phyloP scores from a whole-genome alignment of 2,329 filamentous ascomycete species.

The Epichloe hybrida region DNA sequence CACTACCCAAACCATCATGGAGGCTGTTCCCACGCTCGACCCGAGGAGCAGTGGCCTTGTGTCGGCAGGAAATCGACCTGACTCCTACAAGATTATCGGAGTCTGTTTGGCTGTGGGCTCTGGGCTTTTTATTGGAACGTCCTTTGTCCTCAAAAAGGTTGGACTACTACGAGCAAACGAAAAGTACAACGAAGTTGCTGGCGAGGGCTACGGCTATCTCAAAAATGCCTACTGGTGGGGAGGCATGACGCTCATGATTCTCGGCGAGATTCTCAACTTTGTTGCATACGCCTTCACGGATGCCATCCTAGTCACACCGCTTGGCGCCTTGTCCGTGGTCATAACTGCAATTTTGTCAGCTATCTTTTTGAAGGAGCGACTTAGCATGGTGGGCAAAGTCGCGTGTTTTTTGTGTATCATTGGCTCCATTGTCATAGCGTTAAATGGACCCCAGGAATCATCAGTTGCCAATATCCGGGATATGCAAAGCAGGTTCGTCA shows the following conservation, averaged over 20 bases:
- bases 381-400: constrained; percentile 93
- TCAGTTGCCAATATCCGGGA: constrained; percentile 80
- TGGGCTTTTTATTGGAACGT: constrained; percentile 83
- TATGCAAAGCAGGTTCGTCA: constrained; percentile 78
- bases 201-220: constrained; percentile 93
- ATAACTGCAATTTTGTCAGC: constrained; percentile 82
- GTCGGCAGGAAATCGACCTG: neutral
- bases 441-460: constrained; percentile 81
- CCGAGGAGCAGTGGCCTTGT: neutral
- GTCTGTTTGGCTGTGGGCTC: constrained; percentile 76
- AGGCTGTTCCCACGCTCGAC: neutral
- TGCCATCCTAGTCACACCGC: constrained; percentile 83
- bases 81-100: constrained; percentile 69
- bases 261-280: constrained; percentile 95
- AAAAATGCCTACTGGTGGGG: constrained; percentile 93
- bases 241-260: constrained; percentile 93
- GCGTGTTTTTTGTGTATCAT: constrained; percentile 96
- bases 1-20: neutral
- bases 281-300: constrained; percentile 95
- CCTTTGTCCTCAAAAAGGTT: constrained; percentile 91
- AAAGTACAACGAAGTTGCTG: constrained; percentile 91
- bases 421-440: constrained; percentile 82
- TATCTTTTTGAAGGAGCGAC: constrained; percentile 92
- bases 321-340: constrained; percentile 85
- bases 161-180: constrained; percentile 84